Percentiles rank a stretch among this genome's conserved stretches.
Conservation (phyloP, 768 basidiomycete genomes). For the Russula earlei region DNA sequence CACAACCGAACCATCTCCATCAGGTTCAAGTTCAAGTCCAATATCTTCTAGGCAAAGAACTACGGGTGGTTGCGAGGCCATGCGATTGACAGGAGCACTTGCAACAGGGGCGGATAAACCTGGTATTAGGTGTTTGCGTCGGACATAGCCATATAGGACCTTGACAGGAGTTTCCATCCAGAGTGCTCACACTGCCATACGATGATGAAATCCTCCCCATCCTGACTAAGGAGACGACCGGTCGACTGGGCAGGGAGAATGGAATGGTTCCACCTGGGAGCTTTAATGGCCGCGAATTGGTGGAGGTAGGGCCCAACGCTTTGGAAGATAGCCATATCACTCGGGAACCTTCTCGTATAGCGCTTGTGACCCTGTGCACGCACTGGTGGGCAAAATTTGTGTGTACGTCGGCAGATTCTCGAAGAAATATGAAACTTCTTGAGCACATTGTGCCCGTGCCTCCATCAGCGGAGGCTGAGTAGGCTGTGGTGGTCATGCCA, state of each 20-base stretch:
- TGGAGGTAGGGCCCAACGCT: slow-evolving; percentile 46
- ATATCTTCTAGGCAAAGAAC: slow-evolving; percentile 52
- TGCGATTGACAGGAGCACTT: neutral
- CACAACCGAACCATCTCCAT: slow-evolving; percentile 55
- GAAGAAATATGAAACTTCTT: slow-evolving; percentile 70
- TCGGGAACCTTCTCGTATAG: slow-evolving; percentile 62
- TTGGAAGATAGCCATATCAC: slow-evolving; percentile 42
- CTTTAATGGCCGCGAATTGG: slow-evolving; percentile 54
- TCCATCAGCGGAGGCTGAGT: slow-evolving; percentile 34
- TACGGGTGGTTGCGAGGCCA: slow-evolving; percentile 8
- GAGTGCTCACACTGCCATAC: slow-evolving; percentile 76
- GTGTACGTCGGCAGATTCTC: slow-evolving; percentile 63
- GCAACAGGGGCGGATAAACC: slow-evolving; percentile 7
- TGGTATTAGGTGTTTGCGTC: slow-evolving; percentile 41
- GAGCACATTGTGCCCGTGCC: slow-evolving; percentile 51
- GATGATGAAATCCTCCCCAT: slow-evolving; percentile 58
- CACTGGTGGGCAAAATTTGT: slow-evolving; percentile 54
- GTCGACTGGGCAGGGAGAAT: slow-evolving; percentile 54
- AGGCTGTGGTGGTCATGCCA: too few relatives aligned
- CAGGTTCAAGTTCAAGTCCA: slow-evolving; percentile 57
- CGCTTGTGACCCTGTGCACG: slow-evolving; percentile 58
- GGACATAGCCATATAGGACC: slow-evolving; percentile 66
- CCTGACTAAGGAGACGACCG: slow-evolving; percentile 65
- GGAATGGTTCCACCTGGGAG: slow-evolving; percentile 73
- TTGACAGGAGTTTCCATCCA: slow-evolving; percentile 86